phyloP scores from a whole-genome alignment of 139 green algal species.

The Pleodorina starrii region DNA sequence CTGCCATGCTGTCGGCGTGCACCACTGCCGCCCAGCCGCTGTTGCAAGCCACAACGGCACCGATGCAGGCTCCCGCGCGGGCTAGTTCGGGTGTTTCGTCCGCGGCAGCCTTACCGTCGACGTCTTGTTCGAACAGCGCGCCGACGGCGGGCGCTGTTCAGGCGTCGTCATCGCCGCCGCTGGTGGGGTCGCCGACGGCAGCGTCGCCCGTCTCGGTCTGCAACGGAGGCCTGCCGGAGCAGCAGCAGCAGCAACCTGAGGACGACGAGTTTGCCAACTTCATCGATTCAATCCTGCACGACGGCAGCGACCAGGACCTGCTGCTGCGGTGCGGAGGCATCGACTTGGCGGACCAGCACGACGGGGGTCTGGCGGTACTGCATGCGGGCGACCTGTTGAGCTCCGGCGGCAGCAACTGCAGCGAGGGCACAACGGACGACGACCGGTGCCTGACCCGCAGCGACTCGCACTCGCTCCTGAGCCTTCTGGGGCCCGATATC shows the following conservation, averaged over 20 bases:
- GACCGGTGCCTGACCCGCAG: background rate
- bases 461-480: slow-evolving; percentile 19
- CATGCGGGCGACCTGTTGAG: background rate
- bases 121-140: slow-evolving; percentile 19
- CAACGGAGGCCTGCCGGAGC: background rate
- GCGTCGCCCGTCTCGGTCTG: slow-evolving; percentile 26
- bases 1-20: slow-evolving; percentile 25
- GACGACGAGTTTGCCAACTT: slow-evolving; percentile 40
- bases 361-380: background rate
- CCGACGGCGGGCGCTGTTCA: background rate
- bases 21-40: background rate
- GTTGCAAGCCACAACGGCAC: background rate
- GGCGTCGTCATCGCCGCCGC: background rate
- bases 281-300: slow-evolving; percentile 13
- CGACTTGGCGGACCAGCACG: background rate
- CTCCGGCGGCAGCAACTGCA: slow-evolving; percentile 16
- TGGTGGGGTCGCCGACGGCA: no score
- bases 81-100: background rate
- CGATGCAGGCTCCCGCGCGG: background rate
- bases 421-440: slow-evolving; percentile 6
- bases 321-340: background rate
- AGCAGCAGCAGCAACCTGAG: background rate
- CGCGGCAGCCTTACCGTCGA: background rate
- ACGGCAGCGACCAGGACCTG: background rate
- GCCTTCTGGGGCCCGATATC: background rate